A percentile compares a stretch with the other conserved stretches of the same genome.
Evolutionary conservation across 164 flowering plant species (phyloP).

Genomic region (Berberis vulgaris): DNA sequence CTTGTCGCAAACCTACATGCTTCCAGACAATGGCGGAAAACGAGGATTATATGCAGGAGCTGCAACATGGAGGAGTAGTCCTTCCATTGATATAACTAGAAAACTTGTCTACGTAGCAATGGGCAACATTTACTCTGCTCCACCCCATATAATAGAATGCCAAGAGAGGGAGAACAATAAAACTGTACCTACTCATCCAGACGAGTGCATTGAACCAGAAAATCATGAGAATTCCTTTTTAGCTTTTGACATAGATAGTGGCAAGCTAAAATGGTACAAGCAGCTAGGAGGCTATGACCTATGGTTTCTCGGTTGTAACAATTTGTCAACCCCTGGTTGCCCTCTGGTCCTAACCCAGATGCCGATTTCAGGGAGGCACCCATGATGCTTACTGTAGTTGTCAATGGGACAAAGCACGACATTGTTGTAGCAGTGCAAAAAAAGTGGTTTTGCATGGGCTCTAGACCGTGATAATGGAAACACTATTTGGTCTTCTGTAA

Average conservation of each 20-base stretch:
- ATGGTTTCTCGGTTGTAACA: background rate
- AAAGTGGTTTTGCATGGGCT: slow-evolving; percentile 4
- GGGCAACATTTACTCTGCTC: slow-evolving; percentile 42
- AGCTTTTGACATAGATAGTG: background rate
- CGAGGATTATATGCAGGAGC: slow-evolving; percentile 37
- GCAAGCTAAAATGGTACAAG: background rate
- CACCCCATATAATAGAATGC: slow-evolving; percentile 27
- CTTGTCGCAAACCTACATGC: slow-evolving; percentile 32
- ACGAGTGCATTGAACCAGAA: slow-evolving; percentile 33
- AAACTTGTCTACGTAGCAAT: slow-evolving; percentile 31
- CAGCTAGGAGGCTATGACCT: slow-evolving; percentile 1
- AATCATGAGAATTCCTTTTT: slow-evolving; percentile 13
- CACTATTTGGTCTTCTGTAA: slow-evolving; percentile 1
- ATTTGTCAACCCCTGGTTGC: background rate
- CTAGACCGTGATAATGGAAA: background rate
- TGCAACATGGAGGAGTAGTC: slow-evolving; percentile 53
- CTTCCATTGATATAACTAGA: slow-evolving; percentile 29
- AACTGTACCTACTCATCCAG: slow-evolving; percentile 23
- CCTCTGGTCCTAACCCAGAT: background rate
- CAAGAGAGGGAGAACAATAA: slow-evolving; percentile 31
- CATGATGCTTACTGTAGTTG: slow-evolving; percentile 2
- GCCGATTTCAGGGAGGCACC: background rate
- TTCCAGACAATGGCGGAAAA: slow-evolving; percentile 37
- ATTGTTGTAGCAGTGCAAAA: slow-evolving; percentile 1
- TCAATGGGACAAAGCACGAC: slow-evolving; percentile 2